Evolutionary conservation across 129 eudicot genomes (phyloP), one percentile per base, ranked within the genome.

Genomic region (Gnaphalium uliginosum): DNA sequence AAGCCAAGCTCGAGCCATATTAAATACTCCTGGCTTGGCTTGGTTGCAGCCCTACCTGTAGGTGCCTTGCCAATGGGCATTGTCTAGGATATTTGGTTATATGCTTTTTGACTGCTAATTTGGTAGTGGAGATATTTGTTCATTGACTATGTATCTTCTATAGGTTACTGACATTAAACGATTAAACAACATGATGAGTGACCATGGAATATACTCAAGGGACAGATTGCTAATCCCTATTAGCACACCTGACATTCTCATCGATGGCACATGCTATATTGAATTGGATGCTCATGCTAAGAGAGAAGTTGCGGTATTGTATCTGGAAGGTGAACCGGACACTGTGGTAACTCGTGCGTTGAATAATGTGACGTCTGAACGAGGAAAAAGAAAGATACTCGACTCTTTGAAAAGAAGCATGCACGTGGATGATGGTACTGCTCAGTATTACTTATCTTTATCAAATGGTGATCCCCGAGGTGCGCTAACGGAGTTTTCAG

Each of bases 111-210:
- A 21, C 17, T 6, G 62, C 63, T 57, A 57, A n/a, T 8, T 57
- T 6, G 63, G 63, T 57, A 57, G 27, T 59, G 18, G 32, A 59
- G 65, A 11, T 59, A 8, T 24, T 23, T 24, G 39, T 27, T 63
- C 4, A 63, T 25, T 14, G 53, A 71, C 35, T 26, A 72, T 82
- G 41, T 68, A 39, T 54, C 3, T 9, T 78, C 19, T 23, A 62
- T 72, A 91, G 99, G 97, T 91, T 71, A 89, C 82, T 63, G 97
- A 89, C 81, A 87, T 95, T 37, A 91, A 89, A 78, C 96, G 99
- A 21, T 73, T 95, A 68, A 95, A 95, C 87, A 95, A 95, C 90
- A 95, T 95, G 99, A 91, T 95, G 92, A 95, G 99, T 39, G 99
- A 95, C 82, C 96, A 91, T 39, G 99, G 99, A 60, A 91, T 95